Conservation (phyloP, 2,329 filamentous ascomycete genomes). For the Trichoderma pleuroti region DNA sequence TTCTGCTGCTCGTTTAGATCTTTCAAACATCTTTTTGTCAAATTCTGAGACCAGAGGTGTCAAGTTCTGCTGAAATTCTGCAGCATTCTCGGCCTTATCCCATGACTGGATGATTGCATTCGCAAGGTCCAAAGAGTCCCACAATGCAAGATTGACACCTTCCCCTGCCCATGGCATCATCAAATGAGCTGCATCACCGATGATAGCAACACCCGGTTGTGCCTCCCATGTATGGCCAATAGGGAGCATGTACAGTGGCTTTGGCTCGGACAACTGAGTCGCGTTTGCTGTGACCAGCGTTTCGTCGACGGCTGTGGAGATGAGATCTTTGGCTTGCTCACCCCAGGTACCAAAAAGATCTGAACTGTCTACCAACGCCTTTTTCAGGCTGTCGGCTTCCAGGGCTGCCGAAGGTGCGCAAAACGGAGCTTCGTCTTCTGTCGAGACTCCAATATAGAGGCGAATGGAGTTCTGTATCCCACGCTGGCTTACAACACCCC, state of each 20-base stretch:
- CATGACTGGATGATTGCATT: slow-evolving; percentile 26
- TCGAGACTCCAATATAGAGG: slow-evolving; percentile 30
- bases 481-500: slow-evolving; percentile 37
- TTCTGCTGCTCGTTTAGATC: slow-evolving; percentile 12
- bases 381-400: slow-evolving; percentile 20
- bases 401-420: slow-evolving; percentile 16
- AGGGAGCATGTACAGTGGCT: slow-evolving; percentile 40
- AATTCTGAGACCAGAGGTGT: slow-evolving; percentile 23
- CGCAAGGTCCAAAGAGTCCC: slow-evolving; percentile 46
- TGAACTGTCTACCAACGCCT: slow-evolving; percentile 24
- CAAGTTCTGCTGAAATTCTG: slow-evolving; percentile 21
- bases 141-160: slow-evolving; percentile 52
- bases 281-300: slow-evolving; percentile 21
- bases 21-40: slow-evolving; percentile 24
- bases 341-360: slow-evolving; percentile 29
- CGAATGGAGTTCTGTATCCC: slow-evolving; percentile 30
- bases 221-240: slow-evolving; percentile 41
- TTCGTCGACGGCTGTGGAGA: slow-evolving; percentile 29
- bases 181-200: slow-evolving; percentile 55
- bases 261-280: slow-evolving; percentile 19
- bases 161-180: slow-evolving; percentile 51
- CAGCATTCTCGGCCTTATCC: background rate
- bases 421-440: slow-evolving; percentile 26
- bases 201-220: slow-evolving; percentile 42
- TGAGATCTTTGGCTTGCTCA: slow-evolving; percentile 27